Evolutionary conservation across 2,329 filamentous ascomycete species (phyloP), one percentile per base, ranked within the genome.

Genomic region (Thermoascus crustaceus): DNA sequence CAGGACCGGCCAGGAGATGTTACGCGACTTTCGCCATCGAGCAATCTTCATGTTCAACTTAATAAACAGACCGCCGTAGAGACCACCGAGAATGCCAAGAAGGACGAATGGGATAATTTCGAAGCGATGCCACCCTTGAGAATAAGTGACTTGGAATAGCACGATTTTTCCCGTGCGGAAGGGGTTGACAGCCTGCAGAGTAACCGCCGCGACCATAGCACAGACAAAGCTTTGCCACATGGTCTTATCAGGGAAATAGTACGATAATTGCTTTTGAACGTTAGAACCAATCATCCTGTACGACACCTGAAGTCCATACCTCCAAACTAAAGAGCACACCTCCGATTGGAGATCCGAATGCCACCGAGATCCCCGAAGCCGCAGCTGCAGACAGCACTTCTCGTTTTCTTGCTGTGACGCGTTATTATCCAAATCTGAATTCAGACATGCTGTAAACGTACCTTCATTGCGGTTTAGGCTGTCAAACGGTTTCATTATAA

Each of bases 201-300:
- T 86, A 23, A 96, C 85, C 11, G 91, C 89, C 10, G 88, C 91
- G n/a, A 94, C 85, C 88, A 96, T 96, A 56, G 91, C 91, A 52
- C 91, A 96, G 25, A 98, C 91, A 54, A 98, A 98, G 52, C 87
- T 94, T 59, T 95, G 91, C 91, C 91, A 98, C 91, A 98, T 96
- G 7, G 91, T 96, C 63, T 96, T 96, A 63, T 96, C 89, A 0
- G 91, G 89, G 49, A 96, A 96, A 61, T 95, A 96, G 59, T 95
- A 96, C 1, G 87, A 94, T 2, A 96, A 69, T 73, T 94, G 86
- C 75, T 84, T 40, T n/a, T 20, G 16, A 32, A 18, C 29, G 7
- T 39, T 30, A 37, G 24, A 26, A 37, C 30, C 10, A 37, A 26
- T 1, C 25, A 16, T 38, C 17, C 23, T 14, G 2, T 7, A 34